Base-by-base conservation (phyloP, 2,329 filamentous ascomycete species). In the Phoma sp. region DNA sequence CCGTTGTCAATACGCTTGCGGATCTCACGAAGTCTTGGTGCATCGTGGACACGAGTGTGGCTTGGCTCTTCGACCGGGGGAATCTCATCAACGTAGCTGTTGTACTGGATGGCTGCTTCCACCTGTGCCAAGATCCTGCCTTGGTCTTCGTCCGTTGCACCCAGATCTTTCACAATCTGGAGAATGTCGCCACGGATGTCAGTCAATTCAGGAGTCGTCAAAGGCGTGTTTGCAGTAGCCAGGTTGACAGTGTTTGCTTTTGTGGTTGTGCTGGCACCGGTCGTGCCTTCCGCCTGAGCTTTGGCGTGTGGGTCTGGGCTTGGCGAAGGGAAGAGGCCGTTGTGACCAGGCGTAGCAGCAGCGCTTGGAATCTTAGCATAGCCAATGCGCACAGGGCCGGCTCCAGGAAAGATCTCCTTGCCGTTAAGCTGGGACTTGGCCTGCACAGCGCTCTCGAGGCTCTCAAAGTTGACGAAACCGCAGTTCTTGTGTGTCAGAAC, bases 401-500 rank as follows among this genome's bases (percentile, higher is more conserved):
- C 93, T 49, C 95, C 95, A 7, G 95, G 95, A 80, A 99, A 99
- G 56, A 99, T 97, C 75, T 99, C 95, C 76, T 96, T 97, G 67
- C 92, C 92, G 68, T 98, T 98, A 77, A 96, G 87, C 71, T 88
- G 84, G 12, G 87, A 87, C 74, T 93, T 96, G 14, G 95, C 95
- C 56, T 91, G 87, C 32, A 97, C 88, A 50, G 95, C 95, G 72
- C 92, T 96, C 61, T 98, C 93, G 25, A 95, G 79, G 54, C 86
- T 88, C 76, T 98, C 92, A 69, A 96, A 99, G 76, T 99, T 99
- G 72, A 99, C 93, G 66, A 99, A 99, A 3, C 93, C 95, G 73
- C 95, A 99, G 77, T 96, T 98, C 83, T 99, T 99, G 81, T 99
- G 92, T 0, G 95, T 98, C 57, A 99, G 82, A 4, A 99, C 95